Base-by-base conservation (phyloP, 495 filamentous ascomycete genomes). In the Tuber aestivum region DNA sequence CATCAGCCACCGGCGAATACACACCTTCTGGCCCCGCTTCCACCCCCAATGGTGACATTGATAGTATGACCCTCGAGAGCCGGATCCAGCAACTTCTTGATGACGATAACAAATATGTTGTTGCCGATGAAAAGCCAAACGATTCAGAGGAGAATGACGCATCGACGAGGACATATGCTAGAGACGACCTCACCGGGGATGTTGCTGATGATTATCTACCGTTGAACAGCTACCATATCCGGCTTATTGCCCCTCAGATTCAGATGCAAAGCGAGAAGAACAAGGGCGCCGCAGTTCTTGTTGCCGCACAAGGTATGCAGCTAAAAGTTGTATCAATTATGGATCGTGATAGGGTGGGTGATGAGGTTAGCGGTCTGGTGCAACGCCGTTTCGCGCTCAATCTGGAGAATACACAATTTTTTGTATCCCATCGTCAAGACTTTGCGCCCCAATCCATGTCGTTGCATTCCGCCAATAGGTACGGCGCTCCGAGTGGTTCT, bases 221-320 rank as follows among this genome's bases (percentile, higher is more conserved):
- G 4, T 93, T 95, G 79, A 97, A 96, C 83, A 93, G 91, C 80
- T 99, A 97, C 83, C 93, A 97, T 82, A 87, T 98, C 80, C 93
- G 94, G 38, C 88, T 99, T 21, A 97, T 98, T 80, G 96, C 95
- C 16, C 95, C 95, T 61, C 95, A 99, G 82, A 97, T 99, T 72
- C 95, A 99, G 83, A 87, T 99, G 70, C 94, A 98, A 82, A 98
- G 96, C 83, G 95, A 98, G 80, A 98, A 98, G 88, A 97, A 97
- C 80, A 89, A 90, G 71, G 97, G 95, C 80, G 91, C 95, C 48
- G 95, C 94, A 38, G 90, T 97, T 38, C 85, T 99, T n/a, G 91
- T 97, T 69, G 94, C 94, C 6, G 93, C 94, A 42, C 97, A 97
- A 81, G 92, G 93, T 70, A 99, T 99, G 93, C 93, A 97, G 83